These are phyloP conservation scores for Castanea crenata DNA, from an alignment of 306 rosid species.

Conservation along the genomic window DNA sequence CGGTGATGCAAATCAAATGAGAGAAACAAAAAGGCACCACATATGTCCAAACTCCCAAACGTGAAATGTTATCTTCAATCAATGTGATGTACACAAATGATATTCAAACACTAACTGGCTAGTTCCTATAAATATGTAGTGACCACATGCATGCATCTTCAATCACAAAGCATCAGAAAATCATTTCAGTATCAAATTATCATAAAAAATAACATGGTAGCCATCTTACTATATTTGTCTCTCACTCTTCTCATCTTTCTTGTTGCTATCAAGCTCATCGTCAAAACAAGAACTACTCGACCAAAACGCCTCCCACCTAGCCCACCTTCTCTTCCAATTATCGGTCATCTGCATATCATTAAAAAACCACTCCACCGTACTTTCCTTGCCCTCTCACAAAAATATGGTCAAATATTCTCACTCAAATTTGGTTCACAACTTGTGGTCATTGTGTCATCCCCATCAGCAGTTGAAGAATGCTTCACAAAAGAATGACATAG, in stretches of 20 bases:
- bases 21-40: too few relatives aligned
- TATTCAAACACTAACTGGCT: too few relatives aligned
- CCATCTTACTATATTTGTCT: background rate
- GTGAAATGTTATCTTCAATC: too few relatives aligned
- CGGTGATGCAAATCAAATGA: too few relatives aligned
- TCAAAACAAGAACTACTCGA: background rate
- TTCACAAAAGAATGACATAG: conserved; percentile 66
- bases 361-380: conserved; percentile 36
- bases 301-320: conserved; percentile 45
- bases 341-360: conserved; percentile 58
- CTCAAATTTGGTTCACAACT: conserved; percentile 33
- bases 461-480: conserved; percentile 51
- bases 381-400: conserved; percentile 31
- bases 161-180: too few relatives aligned
- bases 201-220: too few relatives aligned
- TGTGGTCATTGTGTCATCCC: conserved; percentile 46
- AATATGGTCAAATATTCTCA: conserved; percentile 38
- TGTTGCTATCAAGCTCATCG: conserved; percentile 24
- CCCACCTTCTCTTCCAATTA: conserved; percentile 49
- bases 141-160: too few relatives aligned
- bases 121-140: too few relatives aligned
- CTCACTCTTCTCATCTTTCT: conserved; percentile 10
- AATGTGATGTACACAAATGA: too few relatives aligned
- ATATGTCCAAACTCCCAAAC: too few relatives aligned
- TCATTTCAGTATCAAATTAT: too few relatives aligned